phyloP scores from a whole-genome alignment of 116 monocot species.

The Posidonia oceanica region DNA sequence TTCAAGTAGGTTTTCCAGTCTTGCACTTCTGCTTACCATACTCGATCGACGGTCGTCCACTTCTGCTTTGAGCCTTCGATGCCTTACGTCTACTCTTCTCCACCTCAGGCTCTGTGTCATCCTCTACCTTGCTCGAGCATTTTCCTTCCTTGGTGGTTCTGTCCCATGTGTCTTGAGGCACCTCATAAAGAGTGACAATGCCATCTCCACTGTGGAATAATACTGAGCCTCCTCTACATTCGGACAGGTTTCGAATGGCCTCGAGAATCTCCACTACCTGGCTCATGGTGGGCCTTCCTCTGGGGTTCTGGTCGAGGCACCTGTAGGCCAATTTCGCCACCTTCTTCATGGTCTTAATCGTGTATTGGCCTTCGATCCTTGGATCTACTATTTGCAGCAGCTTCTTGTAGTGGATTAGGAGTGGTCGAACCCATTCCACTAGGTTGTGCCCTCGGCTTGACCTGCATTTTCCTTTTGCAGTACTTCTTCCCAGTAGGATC shows the following conservation, averaged over 20 bases:
- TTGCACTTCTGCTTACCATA: no score
- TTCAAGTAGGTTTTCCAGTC: no score
- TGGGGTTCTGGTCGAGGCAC: constrained; percentile 68
- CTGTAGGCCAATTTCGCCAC: constrained; percentile 60
- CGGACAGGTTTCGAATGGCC: constrained; percentile 28
- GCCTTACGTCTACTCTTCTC: no score
- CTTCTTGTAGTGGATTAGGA: constrained; percentile 40
- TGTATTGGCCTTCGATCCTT: constrained; percentile 48
- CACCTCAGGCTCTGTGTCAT: no score
- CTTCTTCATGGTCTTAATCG: constrained; percentile 43
- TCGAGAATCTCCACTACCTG: constrained; percentile 64
- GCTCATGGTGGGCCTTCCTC: constrained; percentile 83
- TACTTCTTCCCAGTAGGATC: constrained; percentile 56
- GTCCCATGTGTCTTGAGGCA: no score
- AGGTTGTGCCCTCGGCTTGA: constrained; percentile 54
- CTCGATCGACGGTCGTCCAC: no score
- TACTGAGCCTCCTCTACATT: no score
- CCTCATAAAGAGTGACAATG: no score
- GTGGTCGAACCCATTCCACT: constrained; percentile 56
- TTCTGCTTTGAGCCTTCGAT: no score
- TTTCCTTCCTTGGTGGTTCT: no score
- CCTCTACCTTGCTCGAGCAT: no score
- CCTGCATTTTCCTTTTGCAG: constrained; percentile 50
- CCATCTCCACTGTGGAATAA: no score
- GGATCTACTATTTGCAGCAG: constrained; percentile 50